Evolutionary conservation across 164 flowering plant species (phyloP).

Genomic region (Annona cherimola): DNA sequence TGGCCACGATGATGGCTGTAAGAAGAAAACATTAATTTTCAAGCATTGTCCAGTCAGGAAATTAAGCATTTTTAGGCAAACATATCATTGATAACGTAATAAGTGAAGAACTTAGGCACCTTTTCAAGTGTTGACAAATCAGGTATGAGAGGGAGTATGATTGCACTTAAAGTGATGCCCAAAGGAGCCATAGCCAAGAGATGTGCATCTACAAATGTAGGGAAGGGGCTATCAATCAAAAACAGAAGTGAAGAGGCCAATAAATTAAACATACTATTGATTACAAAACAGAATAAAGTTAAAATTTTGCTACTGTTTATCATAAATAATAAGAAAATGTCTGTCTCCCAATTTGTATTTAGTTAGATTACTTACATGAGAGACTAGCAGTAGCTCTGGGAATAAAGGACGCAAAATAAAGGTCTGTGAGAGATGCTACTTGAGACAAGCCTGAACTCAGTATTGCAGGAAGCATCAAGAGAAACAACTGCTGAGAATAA

Average conservation of each 20-base stretch:
- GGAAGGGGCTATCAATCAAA: background rate
- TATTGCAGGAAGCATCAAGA: constrained; percentile 26
- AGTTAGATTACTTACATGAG: constrained; percentile 25
- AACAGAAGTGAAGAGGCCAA: background rate
- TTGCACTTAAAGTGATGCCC: constrained; percentile 23
- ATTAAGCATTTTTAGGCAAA: background rate
- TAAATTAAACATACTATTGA: background rate
- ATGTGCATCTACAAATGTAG: constrained; percentile 24
- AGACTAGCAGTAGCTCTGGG: constrained; percentile 31
- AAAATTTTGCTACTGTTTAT: too few species aligned
- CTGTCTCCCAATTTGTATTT: too few species aligned
- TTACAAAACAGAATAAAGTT: too few species aligned
- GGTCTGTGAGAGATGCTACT: constrained; percentile 30
- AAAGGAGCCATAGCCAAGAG: constrained; percentile 32
- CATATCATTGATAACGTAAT: background rate
- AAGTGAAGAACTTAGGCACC: constrained; percentile 8
- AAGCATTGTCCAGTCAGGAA: background rate
- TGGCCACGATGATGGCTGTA: constrained; percentile 23
- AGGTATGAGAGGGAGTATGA: constrained; percentile 29
- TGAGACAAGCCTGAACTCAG: constrained; percentile 29
- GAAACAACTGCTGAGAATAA: constrained; percentile 21
- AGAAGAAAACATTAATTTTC: background rate
- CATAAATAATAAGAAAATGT: too few species aligned
- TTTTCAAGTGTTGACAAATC: constrained; percentile 21
- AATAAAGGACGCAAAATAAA: constrained; percentile 30